phyloP scores from a whole-genome alignment of 768 basidiomycete genomes.

The Kwoniella sp. region DNA sequence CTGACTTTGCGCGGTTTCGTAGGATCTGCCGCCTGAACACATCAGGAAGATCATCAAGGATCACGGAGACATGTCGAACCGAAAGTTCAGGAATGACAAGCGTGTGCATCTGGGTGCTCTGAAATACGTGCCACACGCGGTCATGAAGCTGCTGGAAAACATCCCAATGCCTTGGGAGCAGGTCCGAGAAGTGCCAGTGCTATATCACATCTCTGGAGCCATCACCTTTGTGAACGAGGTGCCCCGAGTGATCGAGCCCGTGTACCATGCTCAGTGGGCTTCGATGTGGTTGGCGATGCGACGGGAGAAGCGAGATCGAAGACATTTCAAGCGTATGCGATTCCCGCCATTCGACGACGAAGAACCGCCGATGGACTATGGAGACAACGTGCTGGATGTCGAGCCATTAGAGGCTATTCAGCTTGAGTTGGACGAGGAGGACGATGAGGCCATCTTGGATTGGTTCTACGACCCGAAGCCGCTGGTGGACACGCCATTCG shows the following conservation, averaged over 20 bases:
- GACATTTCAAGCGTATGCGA: slow-evolving; percentile 99
- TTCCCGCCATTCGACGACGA: slow-evolving; percentile 99
- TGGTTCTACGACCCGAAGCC: slow-evolving; percentile 99
- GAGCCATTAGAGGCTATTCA: slow-evolving; percentile 98
- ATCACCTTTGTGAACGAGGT: slow-evolving; percentile 99
- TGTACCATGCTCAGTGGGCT: slow-evolving; percentile 99
- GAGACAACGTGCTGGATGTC: slow-evolving; percentile 96
- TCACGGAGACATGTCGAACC: slow-evolving; percentile 98
- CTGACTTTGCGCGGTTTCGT: slow-evolving; percentile 14
- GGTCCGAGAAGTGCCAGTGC: slow-evolving; percentile 95
- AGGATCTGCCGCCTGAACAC: slow-evolving; percentile 96
- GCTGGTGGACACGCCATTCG: slow-evolving; percentile 76
- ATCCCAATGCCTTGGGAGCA: slow-evolving; percentile 98
- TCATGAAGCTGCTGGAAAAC: slow-evolving; percentile 98
- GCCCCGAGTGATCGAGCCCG: slow-evolving; percentile 90
- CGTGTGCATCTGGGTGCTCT: slow-evolving; percentile 97
- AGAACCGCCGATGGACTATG: slow-evolving; percentile 97
- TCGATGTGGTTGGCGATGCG: slow-evolving; percentile 99
- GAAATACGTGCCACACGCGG: slow-evolving; percentile 93
- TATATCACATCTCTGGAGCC: slow-evolving; percentile 98
- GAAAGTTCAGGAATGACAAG: slow-evolving; percentile 99
- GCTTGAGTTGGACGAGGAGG: slow-evolving; percentile 84
- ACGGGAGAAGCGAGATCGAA: slow-evolving; percentile 92
- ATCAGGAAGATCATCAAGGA: slow-evolving; percentile 99
- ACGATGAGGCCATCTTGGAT: slow-evolving; percentile 84